Percentiles rank a stretch among this genome's conserved stretches.
Conservation (phyloP, 768 basidiomycete species). For the Russula emetica region DNA sequence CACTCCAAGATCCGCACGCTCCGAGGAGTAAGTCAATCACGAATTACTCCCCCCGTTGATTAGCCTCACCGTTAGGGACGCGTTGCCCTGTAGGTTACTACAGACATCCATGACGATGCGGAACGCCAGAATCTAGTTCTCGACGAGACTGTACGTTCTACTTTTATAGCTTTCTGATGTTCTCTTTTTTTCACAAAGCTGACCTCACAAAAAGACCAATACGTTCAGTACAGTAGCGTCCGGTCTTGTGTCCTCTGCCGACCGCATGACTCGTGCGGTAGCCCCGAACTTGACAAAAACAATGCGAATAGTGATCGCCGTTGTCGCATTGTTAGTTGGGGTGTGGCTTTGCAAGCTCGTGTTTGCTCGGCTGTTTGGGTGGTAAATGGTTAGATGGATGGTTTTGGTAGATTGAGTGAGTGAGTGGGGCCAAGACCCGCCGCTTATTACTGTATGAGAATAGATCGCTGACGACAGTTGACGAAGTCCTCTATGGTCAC, state of each 20-base stretch:
- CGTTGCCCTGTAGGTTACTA: conserved; percentile 57
- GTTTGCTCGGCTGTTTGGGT: conserved; percentile 24
- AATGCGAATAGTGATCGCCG: conserved; percentile 28
- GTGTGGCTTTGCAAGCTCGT: conserved; percentile 35
- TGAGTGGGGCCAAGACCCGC: background rate
- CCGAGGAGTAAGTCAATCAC: conserved; percentile 54
- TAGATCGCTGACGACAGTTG: background rate
- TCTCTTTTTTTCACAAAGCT: background rate
- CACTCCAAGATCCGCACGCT: conserved; percentile 81
- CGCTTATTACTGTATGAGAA: background rate
- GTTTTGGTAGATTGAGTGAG: background rate
- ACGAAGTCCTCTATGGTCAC: background rate
- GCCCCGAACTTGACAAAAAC: conserved; percentile 30
- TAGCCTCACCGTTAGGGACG: background rate
- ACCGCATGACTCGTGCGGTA: conserved; percentile 35
- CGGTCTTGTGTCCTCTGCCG: conserved; percentile 34
- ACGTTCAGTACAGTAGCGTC: conserved; percentile 35
- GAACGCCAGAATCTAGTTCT: conserved; percentile 77
- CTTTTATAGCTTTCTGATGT: background rate
- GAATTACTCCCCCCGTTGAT: too few relatives aligned
- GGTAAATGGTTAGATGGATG: background rate
- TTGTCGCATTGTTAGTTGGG: conserved; percentile 32
- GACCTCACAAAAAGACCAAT: conserved; percentile 29
- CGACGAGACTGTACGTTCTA: conserved; percentile 61
- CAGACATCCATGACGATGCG: conserved; percentile 79